A percentile compares a stretch with the other conserved stretches of the same genome.
phyloP scores from a whole-genome alignment of 169 alveolate genomes.

The Plasmodium relictum region DNA sequence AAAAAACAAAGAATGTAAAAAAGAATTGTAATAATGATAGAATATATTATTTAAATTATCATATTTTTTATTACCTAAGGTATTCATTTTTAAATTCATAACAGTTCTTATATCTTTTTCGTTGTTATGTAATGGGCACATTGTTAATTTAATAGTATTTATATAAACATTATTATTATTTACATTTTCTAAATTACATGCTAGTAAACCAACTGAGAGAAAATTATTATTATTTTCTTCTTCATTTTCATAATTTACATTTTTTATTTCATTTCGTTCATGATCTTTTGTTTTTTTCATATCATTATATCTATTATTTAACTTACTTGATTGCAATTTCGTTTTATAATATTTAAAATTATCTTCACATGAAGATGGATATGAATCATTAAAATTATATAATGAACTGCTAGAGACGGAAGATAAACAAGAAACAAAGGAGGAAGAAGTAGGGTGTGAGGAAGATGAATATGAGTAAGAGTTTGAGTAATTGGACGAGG shows the following conservation, averaged over 20 bases:
- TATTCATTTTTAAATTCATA: slow-evolving; percentile 28
- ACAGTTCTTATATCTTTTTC: slow-evolving; percentile 25
- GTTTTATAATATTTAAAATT: too few species aligned
- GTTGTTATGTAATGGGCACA: slow-evolving; percentile 31
- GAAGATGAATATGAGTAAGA: neutral
- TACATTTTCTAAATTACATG: neutral
- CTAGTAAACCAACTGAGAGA: slow-evolving; percentile 7
- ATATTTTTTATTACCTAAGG: slow-evolving; percentile 7
- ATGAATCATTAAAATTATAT: neutral
- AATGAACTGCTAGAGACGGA: too few species aligned
- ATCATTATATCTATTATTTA: neutral
- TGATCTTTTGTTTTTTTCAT: neutral
- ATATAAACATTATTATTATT: slow-evolving; percentile 6
- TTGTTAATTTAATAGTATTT: slow-evolving; percentile 18
- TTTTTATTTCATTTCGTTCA: neutral
- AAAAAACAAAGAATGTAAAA: slow-evolving; percentile 32
- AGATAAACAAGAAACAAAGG: too few species aligned
- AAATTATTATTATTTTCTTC: neutral
- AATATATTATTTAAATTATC: slow-evolving; percentile 19
- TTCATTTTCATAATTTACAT: neutral
- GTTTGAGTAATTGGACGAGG: slow-evolving; percentile 12
- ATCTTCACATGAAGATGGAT: too few species aligned
- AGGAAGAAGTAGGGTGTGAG: too few species aligned
- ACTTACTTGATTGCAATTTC: too few species aligned
- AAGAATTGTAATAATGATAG: slow-evolving; percentile 39